These are phyloP conservation scores for Termitomyces titanicus DNA, from an alignment of 768 basidiomycete genomes.

Conservation along the genomic window DNA sequence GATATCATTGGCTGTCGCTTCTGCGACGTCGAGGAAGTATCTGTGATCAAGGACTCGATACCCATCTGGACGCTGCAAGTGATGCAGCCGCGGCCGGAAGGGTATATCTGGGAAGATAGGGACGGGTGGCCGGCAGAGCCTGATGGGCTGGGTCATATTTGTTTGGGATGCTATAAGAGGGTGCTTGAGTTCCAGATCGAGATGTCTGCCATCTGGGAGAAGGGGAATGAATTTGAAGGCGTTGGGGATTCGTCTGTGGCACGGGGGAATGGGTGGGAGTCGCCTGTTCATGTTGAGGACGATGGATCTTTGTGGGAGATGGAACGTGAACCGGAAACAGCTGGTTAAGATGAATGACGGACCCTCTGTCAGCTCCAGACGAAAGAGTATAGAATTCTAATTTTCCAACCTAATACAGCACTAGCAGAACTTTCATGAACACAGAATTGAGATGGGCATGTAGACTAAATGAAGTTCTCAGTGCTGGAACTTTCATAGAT, in stretches of 20 bases:
- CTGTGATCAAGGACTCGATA: background rate
- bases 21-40: background rate
- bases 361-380: too few species aligned
- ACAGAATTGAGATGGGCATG: too few species aligned
- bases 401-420: too few species aligned
- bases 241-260: too few species aligned
- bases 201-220: background rate
- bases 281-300: background rate
- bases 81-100: background rate
- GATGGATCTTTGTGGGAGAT: background rate
- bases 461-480: too few species aligned
- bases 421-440: too few species aligned
- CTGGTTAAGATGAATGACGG: too few species aligned
- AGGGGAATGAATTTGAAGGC: background rate
- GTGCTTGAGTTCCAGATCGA: background rate
- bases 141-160: background rate
- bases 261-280: background rate
- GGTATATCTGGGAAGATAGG: conserved; percentile 1
- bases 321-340: background rate
- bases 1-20: background rate
- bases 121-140: background rate
- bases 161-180: background rate
- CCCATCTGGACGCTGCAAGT: background rate
- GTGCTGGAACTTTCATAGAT: too few species aligned
- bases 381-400: too few species aligned